These are phyloP conservation scores for Castanospermum australe DNA, from an alignment of 306 rosid genomes.

Conservation along the genomic window DNA sequence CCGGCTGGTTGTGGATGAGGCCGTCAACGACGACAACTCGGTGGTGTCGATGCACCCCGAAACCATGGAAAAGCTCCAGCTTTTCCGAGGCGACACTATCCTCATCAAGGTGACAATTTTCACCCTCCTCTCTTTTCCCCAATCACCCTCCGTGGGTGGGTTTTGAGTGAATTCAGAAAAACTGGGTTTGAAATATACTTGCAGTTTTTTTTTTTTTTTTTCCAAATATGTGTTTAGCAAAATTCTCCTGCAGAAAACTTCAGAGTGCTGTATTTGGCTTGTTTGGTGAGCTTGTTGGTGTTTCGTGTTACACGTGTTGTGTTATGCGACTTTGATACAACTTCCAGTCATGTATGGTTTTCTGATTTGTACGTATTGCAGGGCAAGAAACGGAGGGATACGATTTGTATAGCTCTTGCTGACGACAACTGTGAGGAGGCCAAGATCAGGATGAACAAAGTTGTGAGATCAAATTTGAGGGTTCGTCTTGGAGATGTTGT, in stretches of 20 bases:
- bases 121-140: neutral
- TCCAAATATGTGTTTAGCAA: neutral
- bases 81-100: slow-evolving; percentile 59
- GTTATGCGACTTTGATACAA: neutral
- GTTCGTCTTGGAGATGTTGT: slow-evolving; percentile 64
- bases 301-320: neutral
- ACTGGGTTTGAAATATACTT: neutral
- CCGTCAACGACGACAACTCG: slow-evolving; percentile 57
- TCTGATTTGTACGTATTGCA: slow-evolving; percentile 16
- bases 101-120: slow-evolving; percentile 43
- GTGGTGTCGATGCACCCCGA: slow-evolving; percentile 50
- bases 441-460: slow-evolving; percentile 54
- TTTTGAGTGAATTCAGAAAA: neutral
- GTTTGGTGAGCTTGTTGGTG: neutral
- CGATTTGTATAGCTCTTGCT: slow-evolving; percentile 54
- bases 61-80: slow-evolving; percentile 54
- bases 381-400: slow-evolving; percentile 62
- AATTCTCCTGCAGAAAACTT: neutral
- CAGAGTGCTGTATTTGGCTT: neutral
- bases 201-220: neutral
- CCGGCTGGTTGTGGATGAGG: slow-evolving; percentile 51
- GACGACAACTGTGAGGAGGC: slow-evolving; percentile 55
- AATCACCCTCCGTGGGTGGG: neutral
- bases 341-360: neutral
- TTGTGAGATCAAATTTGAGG: slow-evolving; percentile 57